Evolutionary conservation across 2,329 filamentous ascomycete species (phyloP), one percentile per base, ranked within the genome.

Genomic region (Fusarium scirpi): DNA sequence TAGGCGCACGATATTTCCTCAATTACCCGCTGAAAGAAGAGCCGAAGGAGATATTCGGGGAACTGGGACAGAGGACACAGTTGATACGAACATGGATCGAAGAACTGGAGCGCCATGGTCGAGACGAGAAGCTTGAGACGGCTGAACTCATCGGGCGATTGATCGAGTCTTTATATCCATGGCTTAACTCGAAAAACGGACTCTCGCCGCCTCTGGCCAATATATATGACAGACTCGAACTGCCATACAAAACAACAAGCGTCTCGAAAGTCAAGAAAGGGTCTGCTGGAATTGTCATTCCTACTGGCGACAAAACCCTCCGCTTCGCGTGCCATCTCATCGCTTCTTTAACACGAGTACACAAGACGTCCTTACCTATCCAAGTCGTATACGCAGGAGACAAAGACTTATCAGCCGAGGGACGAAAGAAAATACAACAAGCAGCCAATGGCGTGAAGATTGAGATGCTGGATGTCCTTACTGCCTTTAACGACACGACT

Each of bases 321-420:
- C 78, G 80, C 2, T 80, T 77, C 29, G 78, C 79, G 10, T 78
- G 77, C 40, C 80, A 82, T 55, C 67, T 80, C 12, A 73, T 82
- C 11, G 72, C 72, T n/a, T 71, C 77, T 3, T 51, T 82, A 6
- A 76, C 76, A 22, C 60, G 62, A 4, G 75, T 80, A 2, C 71
- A 79, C 49, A 68, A 72, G 2, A 78, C 78, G 0, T 52, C 60
- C 2, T 65, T 82, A 1, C 80, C 80, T 0, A 81, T 82, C 8
- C 74, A 82, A 32, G 47, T 82, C 29, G 78, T 76, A 3, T 81
- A 82, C 56, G 80, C 80, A 0, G 80, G 80, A 25, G 77, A 81
- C 25, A 47, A 66, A 1, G 79, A 80, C 47, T 60, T 82, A 1
- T 66, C 76, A 0, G 13, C 64, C 4, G 40, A 65, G 8, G 71